Conservation (phyloP, 345 rosid species). For the Turnera subulata region DNA sequence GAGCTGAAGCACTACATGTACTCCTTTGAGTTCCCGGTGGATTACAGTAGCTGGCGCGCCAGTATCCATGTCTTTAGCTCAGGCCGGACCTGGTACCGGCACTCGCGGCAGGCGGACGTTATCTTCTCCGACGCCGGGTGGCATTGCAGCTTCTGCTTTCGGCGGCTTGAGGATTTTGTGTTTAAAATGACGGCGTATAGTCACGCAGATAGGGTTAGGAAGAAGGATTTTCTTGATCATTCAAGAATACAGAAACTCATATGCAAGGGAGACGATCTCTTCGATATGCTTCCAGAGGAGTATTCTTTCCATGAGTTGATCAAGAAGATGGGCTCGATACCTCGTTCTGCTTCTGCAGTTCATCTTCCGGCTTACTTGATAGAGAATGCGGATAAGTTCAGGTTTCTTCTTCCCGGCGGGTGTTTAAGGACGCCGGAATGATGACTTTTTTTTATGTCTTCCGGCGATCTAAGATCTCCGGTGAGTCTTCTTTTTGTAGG, state of each 20-base stretch:
- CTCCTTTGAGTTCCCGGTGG: conserved; percentile 88
- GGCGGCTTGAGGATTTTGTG: conserved; percentile 54
- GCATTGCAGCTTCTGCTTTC: conserved; percentile 93
- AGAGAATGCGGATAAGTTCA: conserved; percentile 65
- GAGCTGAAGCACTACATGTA: conserved; percentile 80
- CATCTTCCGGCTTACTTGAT: conserved; percentile 83
- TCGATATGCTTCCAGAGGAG: conserved; percentile 89
- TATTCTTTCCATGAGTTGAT: conserved; percentile 71
- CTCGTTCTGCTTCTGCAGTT: conserved; percentile 79
- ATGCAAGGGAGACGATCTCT: conserved; percentile 70
- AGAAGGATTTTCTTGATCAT: conserved; percentile 40
- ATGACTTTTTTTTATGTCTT: too few species aligned
- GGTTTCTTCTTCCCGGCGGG: conserved; percentile 91
- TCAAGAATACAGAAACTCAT: conserved; percentile 61
- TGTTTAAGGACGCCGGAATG: conserved; percentile 51
- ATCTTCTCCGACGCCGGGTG: conserved; percentile 88
- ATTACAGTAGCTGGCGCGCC: conserved; percentile 84
- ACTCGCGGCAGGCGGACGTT: conserved; percentile 59
- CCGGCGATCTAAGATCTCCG: too few species aligned
- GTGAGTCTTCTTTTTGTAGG: too few species aligned
- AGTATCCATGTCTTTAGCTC: conserved; percentile 45
- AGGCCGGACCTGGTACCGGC: conserved; percentile 62
- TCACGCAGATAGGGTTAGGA: conserved; percentile 80
- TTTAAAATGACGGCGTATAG: conserved; percentile 93
- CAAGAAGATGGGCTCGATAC: conserved; percentile 75